These are phyloP conservation scores for Oryza longistaminata DNA, from an alignment of 176 grass and related monocot species.

Conservation along the genomic window DNA sequence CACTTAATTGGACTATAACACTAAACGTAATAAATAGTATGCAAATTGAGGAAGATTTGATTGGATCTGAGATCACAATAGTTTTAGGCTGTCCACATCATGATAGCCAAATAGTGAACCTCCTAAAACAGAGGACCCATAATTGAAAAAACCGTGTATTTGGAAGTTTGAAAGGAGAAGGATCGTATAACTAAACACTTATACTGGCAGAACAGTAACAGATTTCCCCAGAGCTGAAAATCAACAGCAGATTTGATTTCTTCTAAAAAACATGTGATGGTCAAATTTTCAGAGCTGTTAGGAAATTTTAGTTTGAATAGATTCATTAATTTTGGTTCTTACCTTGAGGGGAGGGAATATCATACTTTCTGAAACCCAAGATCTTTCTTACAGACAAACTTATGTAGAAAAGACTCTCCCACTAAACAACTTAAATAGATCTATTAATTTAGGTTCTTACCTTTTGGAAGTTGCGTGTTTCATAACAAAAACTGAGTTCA, in stretches of 20 bases:
- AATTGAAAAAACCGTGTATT: neutral
- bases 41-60: neutral
- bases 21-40: neutral
- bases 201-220: neutral
- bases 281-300: neutral
- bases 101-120: conserved; percentile 8
- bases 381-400: neutral
- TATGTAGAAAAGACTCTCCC: neutral
- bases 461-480: neutral
- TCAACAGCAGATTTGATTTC: neutral
- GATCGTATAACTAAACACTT: neutral
- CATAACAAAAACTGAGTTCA: neutral
- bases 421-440: neutral
- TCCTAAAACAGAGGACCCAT: neutral
- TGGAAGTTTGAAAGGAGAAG: neutral
- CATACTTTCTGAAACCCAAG: neutral
- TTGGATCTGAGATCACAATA: conserved; percentile 10
- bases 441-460: too few relatives aligned
- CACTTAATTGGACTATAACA: neutral
- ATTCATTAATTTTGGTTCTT: too few relatives aligned
- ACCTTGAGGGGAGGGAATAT: neutral
- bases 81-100: neutral
- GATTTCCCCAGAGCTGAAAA: neutral
- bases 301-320: neutral
- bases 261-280: neutral